Base-by-base conservation (phyloP, 176 grass and related monocot species). In the Otatea glauca region DNA sequence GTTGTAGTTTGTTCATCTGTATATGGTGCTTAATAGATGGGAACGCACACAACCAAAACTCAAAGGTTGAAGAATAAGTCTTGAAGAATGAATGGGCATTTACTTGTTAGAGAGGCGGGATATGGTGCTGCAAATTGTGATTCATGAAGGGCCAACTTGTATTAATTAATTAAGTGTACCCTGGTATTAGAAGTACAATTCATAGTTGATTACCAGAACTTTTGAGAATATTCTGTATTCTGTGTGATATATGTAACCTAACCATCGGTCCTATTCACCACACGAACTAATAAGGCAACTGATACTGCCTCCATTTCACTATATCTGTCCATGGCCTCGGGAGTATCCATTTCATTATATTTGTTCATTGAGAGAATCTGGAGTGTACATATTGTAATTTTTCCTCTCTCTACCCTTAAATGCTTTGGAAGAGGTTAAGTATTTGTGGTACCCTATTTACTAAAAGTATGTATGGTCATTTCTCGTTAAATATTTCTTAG, bases 51-150 rank as follows among this genome's bases (percentile, higher is more conserved):
- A 49, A 4, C 16, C 65, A 10, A 42, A 64, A 64, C 43, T 44
- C 38, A 45, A 49, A 49, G 76, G 41, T 65, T 32, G 15, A 48
- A 13, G 23, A 47, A 20, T 78, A 78, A 64, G 27, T 64, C 1
- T 0, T 45, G 39, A 24, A 32, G 24, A 49, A 49, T 34, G 25
- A 65, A 65, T 5, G 39, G 1, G 23, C 0, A 29, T 14, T 44
- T 62, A 17, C 71, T 74, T 18, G 5, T 47, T 65, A 60, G 50
- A 39, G 27, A 61, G 18, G 5, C 7, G 51, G 14, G 35, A 35
- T 75, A 74, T 69, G n/a, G 60, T 74, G 43, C 10, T 47, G 10
- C 14, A 49, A 70, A 24, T 76, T 75, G 6, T 49, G 47, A 70
- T 18, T 76, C 81, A 4, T 49, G 47, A 49, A 55, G 38, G 12